Base-by-base conservation (phyloP, 2,329 filamentous ascomycete genomes). In the Huntiella bhutanensis region DNA sequence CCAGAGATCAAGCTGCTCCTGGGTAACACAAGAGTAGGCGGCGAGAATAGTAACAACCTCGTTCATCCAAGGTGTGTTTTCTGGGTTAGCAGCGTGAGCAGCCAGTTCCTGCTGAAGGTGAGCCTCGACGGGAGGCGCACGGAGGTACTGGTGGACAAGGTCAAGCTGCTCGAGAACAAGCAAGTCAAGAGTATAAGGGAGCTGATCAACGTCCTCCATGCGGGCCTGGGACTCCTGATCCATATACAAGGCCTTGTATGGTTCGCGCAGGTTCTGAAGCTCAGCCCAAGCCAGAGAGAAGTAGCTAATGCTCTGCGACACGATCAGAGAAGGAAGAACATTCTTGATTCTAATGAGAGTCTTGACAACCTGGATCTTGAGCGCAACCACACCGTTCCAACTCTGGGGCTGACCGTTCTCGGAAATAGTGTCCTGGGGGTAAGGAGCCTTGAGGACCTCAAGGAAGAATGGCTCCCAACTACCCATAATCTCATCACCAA, bases 101-200 rank as follows among this genome's bases (percentile, higher is more conserved):
- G 62, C 72, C 60, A 95, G 66, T 62, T 93, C 82, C 41, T 76
- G 72, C 53, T 88, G 80, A n/a, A 98, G 75, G 60, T 95, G 83
- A 52, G 83, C 79, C 54, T 86, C 82, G 2, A 98, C 87, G 0
- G 85, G 84, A 3, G 84, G 79, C 5, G 88, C 88, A 52, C 84
- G 79, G 52, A 98, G 71, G 59, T 87, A 87, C 49, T 86, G 80
- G 62, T 94, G 91, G 58, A 98, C 74, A 57, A 96, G 87, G 61
- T 98, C 91, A 17, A 98, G 69, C 60, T 96, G 87, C 60, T 98
- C 91, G 5, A 96, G 67, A 3, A 96, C 77, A 44, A 98, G 71
- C 57, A 93, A 91, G 61, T 98, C 91, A 17, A 98, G 69, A 1
- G 87, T 94, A 61, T 93, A 95, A 0, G 88, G 86, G n/a, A 98